A percentile compares a stretch with the other conserved stretches of the same genome.
Conservation (phyloP, 1,284 basidiomycete genomes). For the Leccinum colubrinum region DNA sequence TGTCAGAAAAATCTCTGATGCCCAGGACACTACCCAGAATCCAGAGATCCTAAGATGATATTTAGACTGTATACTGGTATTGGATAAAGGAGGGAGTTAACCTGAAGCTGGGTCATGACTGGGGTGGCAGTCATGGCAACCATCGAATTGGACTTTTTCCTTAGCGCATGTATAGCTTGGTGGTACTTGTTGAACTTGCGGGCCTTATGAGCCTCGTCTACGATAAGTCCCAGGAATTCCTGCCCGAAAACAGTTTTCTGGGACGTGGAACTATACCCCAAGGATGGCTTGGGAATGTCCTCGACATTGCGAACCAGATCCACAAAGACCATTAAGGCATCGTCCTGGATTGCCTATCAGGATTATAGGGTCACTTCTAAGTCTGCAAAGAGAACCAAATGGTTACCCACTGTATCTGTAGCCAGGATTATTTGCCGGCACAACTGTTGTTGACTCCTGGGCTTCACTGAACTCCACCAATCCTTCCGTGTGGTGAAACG, state of each 20-base stretch:
- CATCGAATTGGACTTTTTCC: neutral
- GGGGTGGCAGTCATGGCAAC: constrained; percentile 5
- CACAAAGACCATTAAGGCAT: neutral
- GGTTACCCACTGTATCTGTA: neutral
- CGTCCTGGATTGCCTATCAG: neutral
- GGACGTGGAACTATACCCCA: no score
- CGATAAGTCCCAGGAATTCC: neutral
- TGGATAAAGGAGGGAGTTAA: neutral
- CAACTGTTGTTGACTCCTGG: neutral
- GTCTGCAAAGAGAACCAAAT: neutral
- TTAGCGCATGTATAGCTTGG: neutral
- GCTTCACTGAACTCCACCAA: neutral
- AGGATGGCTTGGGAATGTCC: neutral
- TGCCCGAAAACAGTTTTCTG: neutral
- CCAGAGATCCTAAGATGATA: neutral
- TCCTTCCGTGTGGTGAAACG: neutral
- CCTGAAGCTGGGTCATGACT: constrained; percentile 5
- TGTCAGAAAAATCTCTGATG: neutral
- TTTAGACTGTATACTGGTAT: neutral
- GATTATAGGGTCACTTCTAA: neutral
- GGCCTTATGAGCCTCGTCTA: constrained; percentile 6
- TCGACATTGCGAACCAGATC: neutral
- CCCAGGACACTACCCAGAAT: neutral
- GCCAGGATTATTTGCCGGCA: neutral
- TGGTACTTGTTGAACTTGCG: constrained; percentile 6